Evolutionary conservation across 495 filamentous ascomycete species (phyloP), one percentile per base, ranked within the genome.

Genomic region (Penicillium psychrofluorescens): DNA sequence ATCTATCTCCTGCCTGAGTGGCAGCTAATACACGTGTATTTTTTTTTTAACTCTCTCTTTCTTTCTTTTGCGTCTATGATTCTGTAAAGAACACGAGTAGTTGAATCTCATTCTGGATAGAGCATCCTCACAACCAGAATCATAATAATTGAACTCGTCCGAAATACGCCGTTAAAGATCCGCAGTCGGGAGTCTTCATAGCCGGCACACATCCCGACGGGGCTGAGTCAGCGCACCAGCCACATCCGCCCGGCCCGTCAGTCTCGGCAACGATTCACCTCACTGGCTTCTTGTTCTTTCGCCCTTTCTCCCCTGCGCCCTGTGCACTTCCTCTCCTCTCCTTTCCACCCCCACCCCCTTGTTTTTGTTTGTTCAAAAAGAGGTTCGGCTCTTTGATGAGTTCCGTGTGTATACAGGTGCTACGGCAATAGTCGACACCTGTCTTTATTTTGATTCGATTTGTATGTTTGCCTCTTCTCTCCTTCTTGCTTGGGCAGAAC

Each of bases 361-460:
- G 30, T 47, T 34, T 48, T 43, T 33, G 38, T 36, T 37, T 44
- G 40, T 54, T 51, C 36, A 34, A 40, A 59, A 58, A 63, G 64
- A 58, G 52, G 54, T 58, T 58, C 45, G 54, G 58, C 66, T 68
- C 62, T 71, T 65, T 70, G 60, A 71, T 71, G 67, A 66, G 62
- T 70, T 56, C 56, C 52, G 62, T 56, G 55, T 59, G 40, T 51
- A 50, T 56, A 53, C 65, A 70, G 67, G 67, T 70, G 67, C 53
- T 67, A 67, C 64, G 64, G 65, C 67, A 68, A 61, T 58, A 64
- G 67, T 71, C 67, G 61, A 66, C 62, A 69, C 65, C 67, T 71
- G 64, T 50, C 42, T 61, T 56, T 50, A 11, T 27, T 53, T 43
- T 43, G 32, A 54, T 46, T 38, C 39, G 34, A 49, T 38, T 42